Evolutionary conservation across 2,329 filamentous ascomycete species (phyloP).

Genomic region (Botrytis hyacinthi): DNA sequence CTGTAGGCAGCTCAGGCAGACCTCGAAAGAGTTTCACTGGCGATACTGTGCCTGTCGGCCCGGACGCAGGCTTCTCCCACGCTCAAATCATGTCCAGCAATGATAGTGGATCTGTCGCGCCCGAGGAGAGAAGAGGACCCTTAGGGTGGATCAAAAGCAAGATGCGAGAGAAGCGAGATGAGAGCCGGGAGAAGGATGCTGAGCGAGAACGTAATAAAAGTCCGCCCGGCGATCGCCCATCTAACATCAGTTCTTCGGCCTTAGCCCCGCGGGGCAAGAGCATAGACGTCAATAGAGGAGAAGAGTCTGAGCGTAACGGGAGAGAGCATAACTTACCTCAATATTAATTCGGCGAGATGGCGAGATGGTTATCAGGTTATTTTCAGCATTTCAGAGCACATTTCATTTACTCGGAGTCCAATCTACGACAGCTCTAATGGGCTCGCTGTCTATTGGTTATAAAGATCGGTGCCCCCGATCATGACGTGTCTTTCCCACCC

Average conservation of each 20-base stretch:
- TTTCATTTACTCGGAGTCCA: not conserved
- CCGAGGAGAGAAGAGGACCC: constrained; percentile 52
- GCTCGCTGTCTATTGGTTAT: constrained; percentile 7
- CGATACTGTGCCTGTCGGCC: constrained; percentile 39
- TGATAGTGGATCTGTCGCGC: constrained; percentile 30
- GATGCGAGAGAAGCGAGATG: constrained; percentile 52
- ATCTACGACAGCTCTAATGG: not conserved
- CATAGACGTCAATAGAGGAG: constrained; percentile 34
- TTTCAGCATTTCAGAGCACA: not conserved
- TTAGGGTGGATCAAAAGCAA: constrained; percentile 66
- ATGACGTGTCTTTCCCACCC: not conserved
- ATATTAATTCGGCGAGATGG: constrained; percentile 10
- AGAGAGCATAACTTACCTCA: constrained; percentile 22
- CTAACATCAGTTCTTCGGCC: constrained; percentile 22
- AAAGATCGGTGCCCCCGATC: not conserved
- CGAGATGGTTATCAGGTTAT: not conserved
- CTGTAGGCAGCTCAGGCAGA: constrained; percentile 59
- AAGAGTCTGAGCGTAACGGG: constrained; percentile 27
- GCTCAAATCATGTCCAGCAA: constrained; percentile 39
- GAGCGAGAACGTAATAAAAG: constrained; percentile 37
- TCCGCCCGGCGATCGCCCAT: constrained; percentile 34
- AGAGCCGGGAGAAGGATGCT: constrained; percentile 32
- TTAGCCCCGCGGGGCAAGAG: constrained; percentile 33
- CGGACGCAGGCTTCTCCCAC: constrained; percentile 34
- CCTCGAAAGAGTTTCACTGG: constrained; percentile 47